Evolutionary conservation across 2,329 filamentous ascomycete genomes (phyloP).

Genomic region (Dissoconium aciculare): DNA sequence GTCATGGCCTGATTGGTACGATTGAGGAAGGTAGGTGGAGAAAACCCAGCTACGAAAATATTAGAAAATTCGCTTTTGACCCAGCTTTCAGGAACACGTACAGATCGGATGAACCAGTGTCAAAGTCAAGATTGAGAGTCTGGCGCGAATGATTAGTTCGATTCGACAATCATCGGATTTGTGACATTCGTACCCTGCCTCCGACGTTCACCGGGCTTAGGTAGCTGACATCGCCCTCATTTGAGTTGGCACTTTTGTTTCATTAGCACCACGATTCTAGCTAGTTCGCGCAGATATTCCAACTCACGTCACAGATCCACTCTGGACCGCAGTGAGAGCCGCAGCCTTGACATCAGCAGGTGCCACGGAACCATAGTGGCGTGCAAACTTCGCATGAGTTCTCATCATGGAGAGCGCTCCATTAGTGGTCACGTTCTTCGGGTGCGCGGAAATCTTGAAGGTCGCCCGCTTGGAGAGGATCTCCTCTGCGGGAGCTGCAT

Average conservation of each 20-base stretch:
- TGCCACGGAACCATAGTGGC: conserved; percentile 17
- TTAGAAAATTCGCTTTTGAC: conserved; percentile 3
- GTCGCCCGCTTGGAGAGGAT: conserved; percentile 13
- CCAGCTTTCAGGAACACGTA: conserved; percentile 24
- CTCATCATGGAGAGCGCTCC: conserved; percentile 26
- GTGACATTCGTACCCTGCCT: no score
- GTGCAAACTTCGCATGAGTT: conserved; percentile 27
- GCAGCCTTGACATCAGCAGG: conserved; percentile 18
- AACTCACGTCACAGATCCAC: conserved; percentile 26
- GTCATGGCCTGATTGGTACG: conserved; percentile 39
- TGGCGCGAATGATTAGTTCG: no score
- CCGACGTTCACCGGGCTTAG: conserved; percentile 47
- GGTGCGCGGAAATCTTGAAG: conserved; percentile 13
- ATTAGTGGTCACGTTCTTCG: conserved; percentile 21
- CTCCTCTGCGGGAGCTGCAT: conserved; percentile 19
- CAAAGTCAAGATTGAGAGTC: conserved; percentile 51
- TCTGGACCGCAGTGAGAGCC: conserved; percentile 23
- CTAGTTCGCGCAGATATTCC: no score
- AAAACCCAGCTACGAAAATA: conserved; percentile 53
- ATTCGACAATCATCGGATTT: no score
- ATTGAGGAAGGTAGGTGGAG: conserved; percentile 40
- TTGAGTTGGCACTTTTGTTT: conserved; percentile 29
- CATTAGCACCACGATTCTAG: no score
- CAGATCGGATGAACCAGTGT: conserved; percentile 56
- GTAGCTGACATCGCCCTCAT: conserved; percentile 27